phyloP scores from a whole-genome alignment of 805 yeast genomes.

The Nakazawaea ernobii region DNA sequence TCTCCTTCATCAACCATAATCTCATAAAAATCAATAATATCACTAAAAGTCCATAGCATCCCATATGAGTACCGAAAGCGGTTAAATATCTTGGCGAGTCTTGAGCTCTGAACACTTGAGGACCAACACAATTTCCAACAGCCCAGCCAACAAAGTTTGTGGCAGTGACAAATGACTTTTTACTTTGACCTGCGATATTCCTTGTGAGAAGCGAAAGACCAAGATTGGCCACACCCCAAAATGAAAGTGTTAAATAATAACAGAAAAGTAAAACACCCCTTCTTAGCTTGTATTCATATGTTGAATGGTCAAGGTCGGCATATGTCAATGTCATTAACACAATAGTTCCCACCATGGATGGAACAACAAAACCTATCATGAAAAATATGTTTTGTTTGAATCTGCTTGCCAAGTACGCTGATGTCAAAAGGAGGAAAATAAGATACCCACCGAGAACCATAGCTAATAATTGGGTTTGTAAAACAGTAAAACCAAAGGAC shows the following conservation, averaged over 20 bases:
- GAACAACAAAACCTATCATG: constrained; percentile 22
- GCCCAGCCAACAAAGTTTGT: constrained; percentile 19
- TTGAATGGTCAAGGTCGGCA: constrained; percentile 16
- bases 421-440: constrained; percentile 18
- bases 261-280: constrained; percentile 24
- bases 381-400: constrained; percentile 15
- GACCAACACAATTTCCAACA: constrained; percentile 16
- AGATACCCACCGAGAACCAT: constrained; percentile 28
- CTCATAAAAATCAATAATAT: constrained; percentile 21
- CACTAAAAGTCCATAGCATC: constrained; percentile 21
- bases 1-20: constrained; percentile 20
- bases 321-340: constrained; percentile 20
- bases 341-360: constrained; percentile 27
- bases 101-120: constrained; percentile 18
- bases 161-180: constrained; percentile 18
- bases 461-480: constrained; percentile 25
- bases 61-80: constrained; percentile 19
- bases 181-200: constrained; percentile 27
- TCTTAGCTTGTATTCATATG: constrained; percentile 15
- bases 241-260: constrained; percentile 23
- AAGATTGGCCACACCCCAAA: constrained; percentile 20
- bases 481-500: constrained; percentile 24
- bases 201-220: constrained; percentile 19
- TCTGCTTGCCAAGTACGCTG: constrained; percentile 20
- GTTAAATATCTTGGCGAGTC: constrained; percentile 13